Evolutionary conservation across 176 grass and related monocot species (phyloP), one percentile per base, ranked within the genome.

Genomic region (Eleusine indica): DNA sequence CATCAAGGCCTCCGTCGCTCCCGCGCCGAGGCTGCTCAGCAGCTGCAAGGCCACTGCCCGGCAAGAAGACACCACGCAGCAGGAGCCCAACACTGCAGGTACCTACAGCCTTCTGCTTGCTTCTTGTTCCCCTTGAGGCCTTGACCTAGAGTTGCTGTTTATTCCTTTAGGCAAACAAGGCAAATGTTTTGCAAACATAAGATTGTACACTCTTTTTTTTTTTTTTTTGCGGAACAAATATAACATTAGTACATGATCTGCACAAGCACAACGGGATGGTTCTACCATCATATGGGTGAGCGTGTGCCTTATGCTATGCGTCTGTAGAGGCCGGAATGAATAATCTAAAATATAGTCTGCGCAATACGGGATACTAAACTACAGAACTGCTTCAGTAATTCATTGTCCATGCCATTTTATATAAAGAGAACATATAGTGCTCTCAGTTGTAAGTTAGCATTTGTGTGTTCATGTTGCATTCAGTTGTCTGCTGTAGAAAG

Each of bases 11-110:
- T 29, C 83, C 3, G 74, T 70, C 73, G 78, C 81, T 56, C 28
- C 66, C 10, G 57, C 71, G n/a, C 74, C 76, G 30, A 88, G 80
- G 65, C 49, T 66, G 39, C n/a, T 83, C 16, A 75, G 54, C 53
- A 22, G 42, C 71, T 94, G 91, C 66, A 94, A 74, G 68, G 93
- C 89, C 41, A 80, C 91, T 47, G 85, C 88, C 7, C 74, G 77
- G 19, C 83, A 88, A 69, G 96, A 96, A 83, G 93, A 81, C 32
- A 81, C 84, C 3, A 89, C 87, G 38, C 80, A 92, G 89, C 80
- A 92, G 89, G 97, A 94, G 70, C 78, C 85, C 22, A 41, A 0
- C 66, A 68, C 88, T 21, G 47, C 85, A 88, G 89, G 96, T 99
- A 77, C 57, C 3, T 13, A 64, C 4, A 30, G 25, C 22, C 10